Evolutionary conservation across 495 filamentous ascomycete species (phyloP).

Genomic region (Neurospora intermedia): DNA sequence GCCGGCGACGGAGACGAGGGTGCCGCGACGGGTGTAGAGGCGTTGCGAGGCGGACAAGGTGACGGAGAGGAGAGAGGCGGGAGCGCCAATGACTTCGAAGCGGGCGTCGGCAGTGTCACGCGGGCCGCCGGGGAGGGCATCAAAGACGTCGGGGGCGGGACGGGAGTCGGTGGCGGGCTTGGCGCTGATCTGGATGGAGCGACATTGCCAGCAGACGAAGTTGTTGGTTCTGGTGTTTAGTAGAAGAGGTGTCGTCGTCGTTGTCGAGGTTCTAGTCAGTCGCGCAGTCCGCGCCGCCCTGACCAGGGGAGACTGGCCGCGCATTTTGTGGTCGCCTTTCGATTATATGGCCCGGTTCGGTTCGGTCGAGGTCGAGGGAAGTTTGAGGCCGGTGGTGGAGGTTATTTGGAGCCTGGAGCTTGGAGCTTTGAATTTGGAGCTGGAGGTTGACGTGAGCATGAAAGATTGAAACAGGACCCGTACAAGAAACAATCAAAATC

Average conservation of each 20-base stretch:
- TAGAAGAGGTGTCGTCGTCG: neutral
- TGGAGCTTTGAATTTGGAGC: too few relatives aligned
- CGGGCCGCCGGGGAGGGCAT: constrained; percentile 19
- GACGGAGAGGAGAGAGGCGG: constrained; percentile 86
- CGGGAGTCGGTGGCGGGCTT: constrained; percentile 40
- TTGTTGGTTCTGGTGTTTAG: neutral
- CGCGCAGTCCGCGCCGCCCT: constrained; percentile 11
- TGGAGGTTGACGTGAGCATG: neutral
- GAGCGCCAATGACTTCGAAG: constrained; percentile 84
- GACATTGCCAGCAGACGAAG: constrained; percentile 37
- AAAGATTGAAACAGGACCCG: neutral
- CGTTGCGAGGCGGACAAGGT: constrained; percentile 85
- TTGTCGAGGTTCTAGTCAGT: neutral
- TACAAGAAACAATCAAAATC: neutral
- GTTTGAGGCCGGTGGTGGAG: neutral
- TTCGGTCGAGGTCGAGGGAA: neutral
- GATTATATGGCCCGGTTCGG: neutral
- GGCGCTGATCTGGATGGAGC: constrained; percentile 44
- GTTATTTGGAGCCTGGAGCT: neutral
- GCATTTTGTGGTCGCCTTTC: constrained; percentile 14
- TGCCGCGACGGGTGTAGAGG: constrained; percentile 83
- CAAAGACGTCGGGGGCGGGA: constrained; percentile 34
- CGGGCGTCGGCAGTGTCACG: constrained; percentile 57
- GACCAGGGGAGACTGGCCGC: constrained; percentile 16
- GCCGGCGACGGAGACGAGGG: constrained; percentile 79